Evolutionary conservation across 257 asterid species (phyloP).

Genomic region (Solanum ossicruentum): DNA sequence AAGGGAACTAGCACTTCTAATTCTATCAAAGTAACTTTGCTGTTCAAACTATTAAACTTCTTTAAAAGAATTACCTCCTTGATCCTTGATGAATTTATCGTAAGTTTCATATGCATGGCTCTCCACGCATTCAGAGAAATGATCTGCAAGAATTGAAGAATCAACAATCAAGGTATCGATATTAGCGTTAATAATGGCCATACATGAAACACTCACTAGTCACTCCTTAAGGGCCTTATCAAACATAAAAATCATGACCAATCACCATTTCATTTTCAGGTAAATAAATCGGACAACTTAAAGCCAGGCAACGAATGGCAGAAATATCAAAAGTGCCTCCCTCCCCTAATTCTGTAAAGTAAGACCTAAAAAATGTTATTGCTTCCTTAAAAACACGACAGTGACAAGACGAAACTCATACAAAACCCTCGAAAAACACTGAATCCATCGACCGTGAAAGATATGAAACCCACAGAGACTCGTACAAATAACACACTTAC

Average conservation of each 20-base stretch:
- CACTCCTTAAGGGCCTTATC: not conserved
- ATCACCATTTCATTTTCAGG: not conserved
- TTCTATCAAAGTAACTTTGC: not conserved
- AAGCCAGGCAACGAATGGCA: not conserved
- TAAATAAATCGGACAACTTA: not conserved
- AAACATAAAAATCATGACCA: not conserved
- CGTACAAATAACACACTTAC: not conserved
- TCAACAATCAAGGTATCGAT: not conserved
- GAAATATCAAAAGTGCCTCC: not conserved
- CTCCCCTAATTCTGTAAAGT: not conserved
- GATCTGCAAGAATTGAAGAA: conserved; percentile 41
- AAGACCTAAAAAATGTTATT: not conserved
- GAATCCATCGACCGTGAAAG: not conserved
- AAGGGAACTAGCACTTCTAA: not conserved
- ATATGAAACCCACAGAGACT: not conserved
- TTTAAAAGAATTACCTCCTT: conserved; percentile 42
- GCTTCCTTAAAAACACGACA: too few species aligned
- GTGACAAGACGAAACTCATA: too few species aligned
- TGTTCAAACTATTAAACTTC: not conserved
- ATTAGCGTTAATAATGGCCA: not conserved
- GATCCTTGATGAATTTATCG: conserved; percentile 73
- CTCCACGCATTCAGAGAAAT: conserved; percentile 95
- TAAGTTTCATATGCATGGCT: conserved; percentile 91
- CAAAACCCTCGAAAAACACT: too few species aligned
- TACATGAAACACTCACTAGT: not conserved